phyloP scores from a whole-genome alignment of 1,284 basidiomycete genomes.

The Fistulina hepatica region DNA sequence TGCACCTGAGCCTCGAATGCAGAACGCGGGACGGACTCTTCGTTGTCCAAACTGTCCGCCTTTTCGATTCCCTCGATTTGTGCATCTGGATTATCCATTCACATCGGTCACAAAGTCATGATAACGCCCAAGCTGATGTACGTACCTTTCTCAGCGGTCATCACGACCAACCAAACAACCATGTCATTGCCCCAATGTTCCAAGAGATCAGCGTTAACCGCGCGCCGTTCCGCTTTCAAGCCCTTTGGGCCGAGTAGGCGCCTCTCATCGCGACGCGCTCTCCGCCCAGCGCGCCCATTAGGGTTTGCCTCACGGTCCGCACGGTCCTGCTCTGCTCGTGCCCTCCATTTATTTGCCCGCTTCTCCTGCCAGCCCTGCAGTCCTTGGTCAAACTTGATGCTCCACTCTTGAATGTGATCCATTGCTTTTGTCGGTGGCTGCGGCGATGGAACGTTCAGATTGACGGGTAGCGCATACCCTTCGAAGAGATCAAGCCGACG shows the following conservation, averaged over 20 bases:
- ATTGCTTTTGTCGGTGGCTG: constrained; percentile 14
- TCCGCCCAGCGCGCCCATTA: background rate
- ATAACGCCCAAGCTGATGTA: background rate
- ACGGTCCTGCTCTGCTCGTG: background rate
- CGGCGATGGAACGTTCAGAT: constrained; percentile 16
- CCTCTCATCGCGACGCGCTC: background rate
- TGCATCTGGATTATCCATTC: constrained; percentile 8
- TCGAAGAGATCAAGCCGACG: constrained; percentile 16
- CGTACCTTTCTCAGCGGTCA: constrained; percentile 15
- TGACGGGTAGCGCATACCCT: constrained; percentile 14
- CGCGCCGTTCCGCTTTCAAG: constrained; percentile 9
- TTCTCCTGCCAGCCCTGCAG: constrained; percentile 10
- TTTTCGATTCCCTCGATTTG: constrained; percentile 13
- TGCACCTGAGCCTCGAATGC: constrained; percentile 6
- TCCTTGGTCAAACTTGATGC: constrained; percentile 15
- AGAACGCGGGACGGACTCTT: constrained; percentile 4
- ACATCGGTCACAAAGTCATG: background rate
- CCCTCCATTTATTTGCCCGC: constrained; percentile 2
- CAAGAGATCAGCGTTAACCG: constrained; percentile 14
- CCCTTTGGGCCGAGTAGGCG: background rate
- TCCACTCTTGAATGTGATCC: constrained; percentile 15
- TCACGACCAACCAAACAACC: constrained; percentile 17
- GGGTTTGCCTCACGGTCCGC: background rate
- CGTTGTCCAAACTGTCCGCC: constrained; percentile 11
- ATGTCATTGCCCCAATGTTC: constrained; percentile 16